These are phyloP conservation scores for Pichia cabralensis DNA, from an alignment of 805 yeast genomes.

Conservation along the genomic window DNA sequence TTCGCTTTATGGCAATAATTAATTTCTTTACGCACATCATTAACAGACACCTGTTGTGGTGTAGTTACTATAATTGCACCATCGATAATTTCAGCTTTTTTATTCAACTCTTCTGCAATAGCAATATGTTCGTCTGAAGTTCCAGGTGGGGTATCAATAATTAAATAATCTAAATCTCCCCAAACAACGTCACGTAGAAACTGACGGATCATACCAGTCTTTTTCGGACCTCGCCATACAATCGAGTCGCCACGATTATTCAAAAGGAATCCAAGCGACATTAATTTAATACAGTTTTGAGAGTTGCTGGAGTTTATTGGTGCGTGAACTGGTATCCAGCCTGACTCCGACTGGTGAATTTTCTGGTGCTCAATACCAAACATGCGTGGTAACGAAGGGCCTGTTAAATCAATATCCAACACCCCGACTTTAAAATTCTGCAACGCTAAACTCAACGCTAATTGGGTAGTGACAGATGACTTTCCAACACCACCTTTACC, in stretches of 20 bases:
- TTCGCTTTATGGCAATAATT: constrained; percentile 85
- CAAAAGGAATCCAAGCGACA: constrained; percentile 83
- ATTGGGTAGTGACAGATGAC: constrained; percentile 89
- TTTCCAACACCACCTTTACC: constrained; percentile 99
- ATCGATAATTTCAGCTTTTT: constrained; percentile 51
- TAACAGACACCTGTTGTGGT: constrained; percentile 87
- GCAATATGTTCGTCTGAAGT: constrained; percentile 98
- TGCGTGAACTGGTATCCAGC: constrained; percentile 86
- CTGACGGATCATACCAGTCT: constrained; percentile 95
- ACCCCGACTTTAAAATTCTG: constrained; percentile 84
- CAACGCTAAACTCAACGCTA: constrained; percentile 69
- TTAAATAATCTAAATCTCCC: constrained; percentile 71
- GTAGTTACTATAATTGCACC: constrained; percentile 96
- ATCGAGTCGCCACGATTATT: constrained; percentile 81
- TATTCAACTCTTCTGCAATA: constrained; percentile 80
- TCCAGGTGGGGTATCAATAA: constrained; percentile 98
- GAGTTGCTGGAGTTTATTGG: constrained; percentile 18
- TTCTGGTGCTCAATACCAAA: constrained; percentile 78
- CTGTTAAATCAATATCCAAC: constrained; percentile 88
- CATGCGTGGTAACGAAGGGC: constrained; percentile 95
- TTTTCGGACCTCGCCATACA: constrained; percentile 98
- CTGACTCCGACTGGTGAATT: constrained; percentile 77
- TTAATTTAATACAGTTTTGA: constrained; percentile 33
- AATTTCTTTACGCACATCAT: constrained; percentile 90
- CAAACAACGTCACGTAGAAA: constrained; percentile 85